Base-by-base conservation (phyloP, 108 stramenopile species). In the Fragilaria radians region DNA sequence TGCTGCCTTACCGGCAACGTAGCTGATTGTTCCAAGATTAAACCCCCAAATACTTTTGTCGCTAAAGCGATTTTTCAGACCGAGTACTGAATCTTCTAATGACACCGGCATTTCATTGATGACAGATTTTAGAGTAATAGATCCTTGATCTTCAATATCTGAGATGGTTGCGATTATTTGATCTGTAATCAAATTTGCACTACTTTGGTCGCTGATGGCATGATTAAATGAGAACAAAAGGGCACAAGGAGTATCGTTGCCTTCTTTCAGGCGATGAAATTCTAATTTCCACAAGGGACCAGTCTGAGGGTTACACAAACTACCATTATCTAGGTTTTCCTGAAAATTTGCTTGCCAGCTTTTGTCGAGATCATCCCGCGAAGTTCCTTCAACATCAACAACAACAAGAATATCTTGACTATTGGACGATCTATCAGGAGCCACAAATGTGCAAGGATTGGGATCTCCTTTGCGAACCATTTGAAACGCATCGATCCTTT, bases 401-500 rank as follows among this genome's bases (percentile, higher is more conserved):
- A 84, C 67, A 4, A 31, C 30, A 4, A 88, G 48, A 1, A 91
- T 80, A 59, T 85, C 82, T 0, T 54, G 23, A 50, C 63, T 68
- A 11, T 57, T 48, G 7, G 57, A 57, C 9, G 46, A 57, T 18
- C 52, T 49, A 4, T 68, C 58, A 4, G 66, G 61, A 21, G 62
- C 62, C 4, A 79, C 81, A 73, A 89, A 93, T 5, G 77, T 80
- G 48, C 74, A 78, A 4, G 91, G 91, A 66, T 83, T 64, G 21
- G 87, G 83, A 19, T 93, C 83, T 23, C 88, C 88, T 49, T 77
- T 71, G 7, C 91, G 77, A 0, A 93, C 91, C 91, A 93, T 93
- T 64, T 88, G 82, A 29, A 86, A 77, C 32, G 82, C 51, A 72
- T 93, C 91, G 52, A 88, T 93, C 0, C 91, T 59, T 62, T 83